These are phyloP conservation scores for Nyctanthes arbortristis DNA, from an alignment of 257 asterid species.

Conservation along the genomic window DNA sequence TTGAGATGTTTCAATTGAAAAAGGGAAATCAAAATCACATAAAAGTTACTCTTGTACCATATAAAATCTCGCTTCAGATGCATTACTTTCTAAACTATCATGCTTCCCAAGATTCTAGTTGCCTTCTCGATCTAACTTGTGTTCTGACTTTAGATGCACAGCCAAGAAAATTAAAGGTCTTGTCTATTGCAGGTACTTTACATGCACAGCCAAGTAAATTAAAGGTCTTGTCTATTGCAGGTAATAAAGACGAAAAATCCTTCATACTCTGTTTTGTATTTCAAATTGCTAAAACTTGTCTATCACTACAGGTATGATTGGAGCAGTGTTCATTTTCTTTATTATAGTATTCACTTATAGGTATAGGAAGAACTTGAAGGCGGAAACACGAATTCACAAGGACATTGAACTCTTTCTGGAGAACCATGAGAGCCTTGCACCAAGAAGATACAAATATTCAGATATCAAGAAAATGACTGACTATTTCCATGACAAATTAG, in stretches of 20 bases:
- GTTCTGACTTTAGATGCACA: neutral
- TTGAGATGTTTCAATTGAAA: no score
- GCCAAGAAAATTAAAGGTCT: neutral
- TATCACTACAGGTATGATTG: no score
- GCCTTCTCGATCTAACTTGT: no score
- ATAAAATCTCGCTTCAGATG: no score
- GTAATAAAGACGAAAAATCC: no score
- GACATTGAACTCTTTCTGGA: no score
- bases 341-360: neutral
- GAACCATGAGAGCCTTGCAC: no score
- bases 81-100: no score
- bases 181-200: neutral
- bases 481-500: constrained; percentile 3
- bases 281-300: neutral
- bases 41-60: no score
- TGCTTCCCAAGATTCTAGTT: no score
- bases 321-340: neutral
- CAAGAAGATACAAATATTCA: constrained; percentile 20
- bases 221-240: neutral
- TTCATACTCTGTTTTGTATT: neutral
- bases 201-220: neutral
- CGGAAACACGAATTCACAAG: constrained; percentile 3
- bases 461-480: constrained; percentile 26
- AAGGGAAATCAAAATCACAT: no score
- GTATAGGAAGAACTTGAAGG: constrained; percentile 8